phyloP scores from a whole-genome alignment of 2,329 filamentous ascomycete species.

The Aspergillus calidoustus region DNA sequence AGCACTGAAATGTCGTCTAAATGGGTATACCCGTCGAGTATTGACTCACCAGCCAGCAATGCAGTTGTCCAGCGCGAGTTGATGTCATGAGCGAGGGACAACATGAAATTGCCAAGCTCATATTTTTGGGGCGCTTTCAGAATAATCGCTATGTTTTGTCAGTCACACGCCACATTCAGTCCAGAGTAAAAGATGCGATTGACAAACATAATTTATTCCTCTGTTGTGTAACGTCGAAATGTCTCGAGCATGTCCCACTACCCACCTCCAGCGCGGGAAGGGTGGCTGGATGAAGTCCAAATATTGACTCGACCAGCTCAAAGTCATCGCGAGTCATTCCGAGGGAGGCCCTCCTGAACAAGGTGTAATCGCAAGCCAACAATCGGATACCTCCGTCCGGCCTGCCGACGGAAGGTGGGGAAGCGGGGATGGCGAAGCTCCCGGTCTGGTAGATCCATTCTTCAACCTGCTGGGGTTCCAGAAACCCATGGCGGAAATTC shows the following conservation, averaged over 20 bases:
- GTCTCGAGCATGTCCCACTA: constrained; percentile 2
- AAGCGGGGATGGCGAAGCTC: not conserved
- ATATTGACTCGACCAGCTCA: not conserved
- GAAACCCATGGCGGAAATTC: not conserved
- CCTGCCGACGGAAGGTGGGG: not conserved
- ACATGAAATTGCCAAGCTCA: constrained; percentile 13
- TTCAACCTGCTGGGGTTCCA: not conserved
- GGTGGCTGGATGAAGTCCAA: constrained; percentile 2
- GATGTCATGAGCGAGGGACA: constrained; percentile 9
- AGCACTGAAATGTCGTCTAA: not conserved
- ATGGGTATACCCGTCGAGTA: not conserved
- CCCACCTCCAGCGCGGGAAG: constrained; percentile 1
- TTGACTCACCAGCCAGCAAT: constrained; percentile 5
- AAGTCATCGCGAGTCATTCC: not conserved
- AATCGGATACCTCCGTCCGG: constrained; percentile 1
- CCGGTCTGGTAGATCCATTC: constrained; percentile 5
- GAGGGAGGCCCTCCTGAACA: not conserved
- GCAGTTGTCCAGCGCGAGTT: constrained; percentile 3
- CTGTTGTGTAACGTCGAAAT: not conserved
- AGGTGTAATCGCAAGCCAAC: constrained; percentile 4
- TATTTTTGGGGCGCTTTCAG: constrained; percentile 14
- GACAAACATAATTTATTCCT: not conserved
- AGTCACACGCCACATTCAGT: not conserved
- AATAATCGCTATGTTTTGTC: constrained; percentile 1
- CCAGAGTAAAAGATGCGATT: not conserved